Conservation (phyloP, 768 basidiomycete genomes). For the Serendipita sp. region DNA sequence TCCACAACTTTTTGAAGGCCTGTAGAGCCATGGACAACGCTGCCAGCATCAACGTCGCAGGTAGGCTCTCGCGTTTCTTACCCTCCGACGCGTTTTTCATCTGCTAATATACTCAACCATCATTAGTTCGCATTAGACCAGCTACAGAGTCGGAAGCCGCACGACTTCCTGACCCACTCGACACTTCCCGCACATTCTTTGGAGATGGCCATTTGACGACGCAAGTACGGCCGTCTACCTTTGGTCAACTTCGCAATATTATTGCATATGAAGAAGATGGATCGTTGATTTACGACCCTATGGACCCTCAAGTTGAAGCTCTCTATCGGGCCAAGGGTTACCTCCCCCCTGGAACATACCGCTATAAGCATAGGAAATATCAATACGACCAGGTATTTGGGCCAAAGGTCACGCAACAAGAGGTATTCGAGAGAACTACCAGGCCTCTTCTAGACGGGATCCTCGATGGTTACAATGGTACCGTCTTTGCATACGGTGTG, state of each 20-base stretch:
- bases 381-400: constrained; percentile 93
- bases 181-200: constrained; percentile 38
- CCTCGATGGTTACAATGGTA: constrained; percentile 90
- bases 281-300: constrained; percentile 90
- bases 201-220: constrained; percentile 77
- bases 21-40: constrained; percentile 50
- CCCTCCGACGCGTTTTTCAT: background rate
- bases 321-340: constrained; percentile 77
- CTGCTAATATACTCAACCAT: constrained; percentile 1
- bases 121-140: constrained; percentile 75
- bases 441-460: constrained; percentile 72
- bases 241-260: constrained; percentile 52
- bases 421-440: constrained; percentile 76
- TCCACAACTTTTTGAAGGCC: background rate
- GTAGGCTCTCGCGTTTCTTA: constrained; percentile 23
- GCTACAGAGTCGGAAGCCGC: constrained; percentile 72
- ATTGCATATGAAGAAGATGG: constrained; percentile 88
- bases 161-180: constrained; percentile 60
- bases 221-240: constrained; percentile 29
- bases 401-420: constrained; percentile 62
- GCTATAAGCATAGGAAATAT: constrained; percentile 93
- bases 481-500: constrained; percentile 97
- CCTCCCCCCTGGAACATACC: constrained; percentile 70
- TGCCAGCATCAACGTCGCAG: constrained; percentile 78
- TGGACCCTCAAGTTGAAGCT: constrained; percentile 65